Conservation (phyloP, 1,284 basidiomycete species). For the Apiotrichum veenhuisii region DNA sequence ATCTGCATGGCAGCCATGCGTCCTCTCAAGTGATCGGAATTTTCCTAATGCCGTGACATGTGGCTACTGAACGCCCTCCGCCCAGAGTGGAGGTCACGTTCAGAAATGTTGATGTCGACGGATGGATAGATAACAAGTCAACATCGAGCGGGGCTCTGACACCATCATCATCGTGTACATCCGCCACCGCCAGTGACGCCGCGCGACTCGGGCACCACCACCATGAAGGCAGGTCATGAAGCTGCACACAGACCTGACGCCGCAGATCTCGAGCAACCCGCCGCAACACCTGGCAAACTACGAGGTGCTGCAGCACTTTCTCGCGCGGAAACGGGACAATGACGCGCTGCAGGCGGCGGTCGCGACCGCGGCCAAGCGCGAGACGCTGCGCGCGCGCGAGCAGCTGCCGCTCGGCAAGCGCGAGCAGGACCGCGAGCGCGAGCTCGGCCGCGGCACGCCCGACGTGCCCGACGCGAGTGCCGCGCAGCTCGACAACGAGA, state of each 20-base stretch:
- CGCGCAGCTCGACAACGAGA: constrained; percentile 54
- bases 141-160: no score
- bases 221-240: constrained; percentile 16
- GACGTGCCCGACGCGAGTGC: constrained; percentile 33
- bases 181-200: neutral
- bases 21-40: no score
- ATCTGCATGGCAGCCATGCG: no score
- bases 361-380: constrained; percentile 41
- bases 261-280: constrained; percentile 70
- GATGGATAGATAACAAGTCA: no score
- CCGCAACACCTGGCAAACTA: constrained; percentile 78
- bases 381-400: constrained; percentile 8
- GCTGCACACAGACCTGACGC: neutral
- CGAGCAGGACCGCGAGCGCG: neutral
- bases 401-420: constrained; percentile 10
- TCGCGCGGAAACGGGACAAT: constrained; percentile 61
- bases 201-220: neutral
- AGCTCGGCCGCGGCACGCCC: constrained; percentile 17
- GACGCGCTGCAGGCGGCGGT: constrained; percentile 65
- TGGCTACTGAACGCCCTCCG: no score
- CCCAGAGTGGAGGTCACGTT: no score
- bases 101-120: no score
- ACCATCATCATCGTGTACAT: no score
- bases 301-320: constrained; percentile 76
- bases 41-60: no score